phyloP scores from a whole-genome alignment of 2,329 filamentous ascomycete genomes.

The Stromatinia cepivora region DNA sequence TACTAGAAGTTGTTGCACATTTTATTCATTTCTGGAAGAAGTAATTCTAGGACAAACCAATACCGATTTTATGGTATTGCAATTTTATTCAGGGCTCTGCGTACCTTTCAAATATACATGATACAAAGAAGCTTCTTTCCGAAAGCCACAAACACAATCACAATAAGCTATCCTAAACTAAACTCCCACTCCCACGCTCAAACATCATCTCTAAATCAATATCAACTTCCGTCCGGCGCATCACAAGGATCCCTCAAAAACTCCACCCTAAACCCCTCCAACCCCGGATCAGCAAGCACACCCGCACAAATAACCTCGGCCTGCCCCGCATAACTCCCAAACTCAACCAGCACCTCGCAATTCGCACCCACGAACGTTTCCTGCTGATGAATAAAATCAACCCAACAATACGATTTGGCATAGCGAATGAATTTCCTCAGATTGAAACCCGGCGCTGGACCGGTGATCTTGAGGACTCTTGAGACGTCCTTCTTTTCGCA shows the following conservation, averaged over 20 bases:
- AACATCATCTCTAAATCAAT: background rate
- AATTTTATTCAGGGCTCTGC: no score
- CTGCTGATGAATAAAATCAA: background rate
- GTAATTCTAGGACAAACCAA: no score
- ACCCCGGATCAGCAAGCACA: background rate
- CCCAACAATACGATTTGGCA: background rate
- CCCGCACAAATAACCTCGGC: background rate
- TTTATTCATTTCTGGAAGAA: no score
- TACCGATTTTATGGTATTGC: no score
- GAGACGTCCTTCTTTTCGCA: background rate
- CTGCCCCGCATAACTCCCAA: background rate
- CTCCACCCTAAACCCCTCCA: background rate
- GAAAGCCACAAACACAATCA: no score
- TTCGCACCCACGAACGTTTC: background rate
- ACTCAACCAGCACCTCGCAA: background rate
- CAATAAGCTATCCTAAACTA: no score
- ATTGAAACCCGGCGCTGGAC: background rate
- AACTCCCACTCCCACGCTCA: background rate
- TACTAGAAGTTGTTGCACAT: no score
- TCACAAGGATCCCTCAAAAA: constrained; percentile 6
- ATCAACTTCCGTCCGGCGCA: background rate
- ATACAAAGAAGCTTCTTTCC: no score
- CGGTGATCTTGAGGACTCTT: background rate
- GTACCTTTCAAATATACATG: no score
- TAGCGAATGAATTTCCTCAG: background rate